Base-by-base conservation (phyloP, 1,284 basidiomycete genomes). In the Trichosporon asahii region DNA sequence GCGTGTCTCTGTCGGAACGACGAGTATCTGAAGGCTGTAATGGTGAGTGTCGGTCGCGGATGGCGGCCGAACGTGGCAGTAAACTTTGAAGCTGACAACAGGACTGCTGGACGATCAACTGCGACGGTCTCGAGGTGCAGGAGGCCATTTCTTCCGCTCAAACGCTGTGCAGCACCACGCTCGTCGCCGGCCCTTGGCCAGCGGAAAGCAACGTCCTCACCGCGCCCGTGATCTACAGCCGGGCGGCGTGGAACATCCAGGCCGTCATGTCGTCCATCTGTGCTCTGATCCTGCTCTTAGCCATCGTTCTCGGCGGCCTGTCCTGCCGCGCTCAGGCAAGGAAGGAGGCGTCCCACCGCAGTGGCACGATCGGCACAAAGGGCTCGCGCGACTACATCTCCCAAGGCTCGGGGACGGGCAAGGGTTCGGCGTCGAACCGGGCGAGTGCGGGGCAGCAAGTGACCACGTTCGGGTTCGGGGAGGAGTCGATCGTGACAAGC, bases 291-390 rank as follows among this genome's bases (percentile, higher is more conserved):
- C 70, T 72, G 44, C 18, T 61, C 15, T 5, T 65, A 12, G 40
- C 70, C 1, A 40, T 72, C 27, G 25, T 61, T 7, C 31, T 72
- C 35, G 70, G 68, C 11, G 23, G 65, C 37, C 8, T 69, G 40
- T 67, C 66, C 33, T 72, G 70, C 64, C 68, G 70, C 33, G 64
- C 66, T 31, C 68, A 67, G 68, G 55, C 66, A 11, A 55, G 66
- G n/a, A 63, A 63, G 29, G 63, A 71, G 53, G 61, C 61, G 14
- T 7, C 7, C 15, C 57, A 61, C 21, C 57, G 49, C 49, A 25
- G n/a, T 21, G 23, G 49, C 44, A 46, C 44, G 3, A n/a, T 2
- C 18, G 44, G 44, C 8, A 53, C 49, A 8, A 53, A 53, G 21
- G 23, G 23, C 5, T 21, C 18, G 18, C 49, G 49, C 49, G 49